Conservation (phyloP, 352 stramenopile species). For the Pythium periplocum region DNA sequence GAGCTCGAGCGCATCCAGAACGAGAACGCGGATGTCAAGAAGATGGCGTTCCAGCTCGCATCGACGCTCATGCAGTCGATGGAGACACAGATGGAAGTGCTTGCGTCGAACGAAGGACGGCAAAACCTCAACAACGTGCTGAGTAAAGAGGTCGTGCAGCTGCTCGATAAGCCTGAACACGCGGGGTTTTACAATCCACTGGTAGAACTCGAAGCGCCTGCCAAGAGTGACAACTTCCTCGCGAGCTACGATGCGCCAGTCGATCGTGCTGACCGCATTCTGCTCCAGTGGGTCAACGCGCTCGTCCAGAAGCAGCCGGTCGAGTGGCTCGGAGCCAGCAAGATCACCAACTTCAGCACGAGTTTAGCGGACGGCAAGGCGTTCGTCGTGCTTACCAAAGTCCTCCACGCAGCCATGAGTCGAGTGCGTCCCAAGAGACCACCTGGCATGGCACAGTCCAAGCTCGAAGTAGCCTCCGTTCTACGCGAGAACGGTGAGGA, state of each 20-base stretch:
- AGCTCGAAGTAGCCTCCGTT: constrained; percentile 50
- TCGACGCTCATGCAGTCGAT: constrained; percentile 35
- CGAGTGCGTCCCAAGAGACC: constrained; percentile 33
- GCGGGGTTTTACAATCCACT: constrained; percentile 62
- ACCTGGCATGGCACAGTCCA: constrained; percentile 20
- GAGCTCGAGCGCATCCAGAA: constrained; percentile 52
- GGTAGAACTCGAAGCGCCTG: constrained; percentile 8
- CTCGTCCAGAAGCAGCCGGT: constrained; percentile 34
- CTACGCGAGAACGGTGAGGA: constrained; percentile 74
- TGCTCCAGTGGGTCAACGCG: constrained; percentile 73
- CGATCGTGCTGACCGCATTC: constrained; percentile 62
- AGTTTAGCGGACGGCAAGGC: constrained; percentile 59
- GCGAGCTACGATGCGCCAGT: constrained; percentile 39
- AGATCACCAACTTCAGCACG: constrained; percentile 64
- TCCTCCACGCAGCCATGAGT: constrained; percentile 64
- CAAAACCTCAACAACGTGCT: constrained; percentile 63
- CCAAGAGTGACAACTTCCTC: constrained; percentile 13
- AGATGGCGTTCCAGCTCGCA: constrained; percentile 59
- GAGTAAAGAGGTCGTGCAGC: constrained; percentile 51
- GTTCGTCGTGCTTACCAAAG: constrained; percentile 49
- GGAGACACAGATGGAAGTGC: constrained; percentile 54
- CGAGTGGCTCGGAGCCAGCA: constrained; percentile 44
- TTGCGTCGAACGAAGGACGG: constrained; percentile 52
- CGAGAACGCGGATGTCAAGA: constrained; percentile 66
- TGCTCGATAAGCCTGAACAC: constrained; percentile 62